phyloP scores from a whole-genome alignment of 495 filamentous ascomycete genomes.

The Annulohypoxylon stygium region DNA sequence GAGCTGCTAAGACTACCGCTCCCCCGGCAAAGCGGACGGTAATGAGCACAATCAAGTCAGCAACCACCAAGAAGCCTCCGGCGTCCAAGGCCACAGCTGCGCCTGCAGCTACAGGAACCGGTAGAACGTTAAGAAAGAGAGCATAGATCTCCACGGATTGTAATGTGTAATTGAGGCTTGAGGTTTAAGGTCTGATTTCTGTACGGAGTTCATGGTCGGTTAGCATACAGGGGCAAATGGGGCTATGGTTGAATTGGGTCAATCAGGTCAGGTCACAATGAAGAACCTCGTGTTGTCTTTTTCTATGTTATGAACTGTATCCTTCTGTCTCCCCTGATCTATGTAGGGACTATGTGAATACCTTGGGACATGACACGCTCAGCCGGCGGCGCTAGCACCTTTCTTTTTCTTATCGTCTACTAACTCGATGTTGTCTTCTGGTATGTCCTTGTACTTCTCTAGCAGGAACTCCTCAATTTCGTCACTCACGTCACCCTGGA shows the following conservation, averaged over 20 bases:
- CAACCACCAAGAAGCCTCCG: conserved; percentile 57
- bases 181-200: neutral
- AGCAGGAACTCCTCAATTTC: conserved; percentile 92
- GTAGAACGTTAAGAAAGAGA: conserved; percentile 66
- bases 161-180: conserved; percentile 33
- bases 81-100: conserved; percentile 50
- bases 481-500: conserved; percentile 96
- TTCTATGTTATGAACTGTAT: conserved; percentile 24
- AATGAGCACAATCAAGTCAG: conserved; percentile 58
- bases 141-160: conserved; percentile 46
- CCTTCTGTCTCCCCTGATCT: neutral
- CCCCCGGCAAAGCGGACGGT: conserved; percentile 55
- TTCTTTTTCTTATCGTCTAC: conserved; percentile 97
- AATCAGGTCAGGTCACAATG: conserved; percentile 36
- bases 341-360: neutral
- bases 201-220: conserved; percentile 33
- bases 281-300: conserved; percentile 40
- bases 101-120: conserved; percentile 52
- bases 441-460: conserved; percentile 86
- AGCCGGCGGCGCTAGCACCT: conserved; percentile 52
- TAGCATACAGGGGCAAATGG: conserved; percentile 13
- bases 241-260: conserved; percentile 18
- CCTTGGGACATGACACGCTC: conserved; percentile 20
- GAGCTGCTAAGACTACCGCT: conserved; percentile 56
- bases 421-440: conserved; percentile 93